A percentile compares a stretch with the other conserved stretches of the same genome.
Conservation (phyloP, 1,284 basidiomycete genomes). For the Vanrija sp. region DNA sequence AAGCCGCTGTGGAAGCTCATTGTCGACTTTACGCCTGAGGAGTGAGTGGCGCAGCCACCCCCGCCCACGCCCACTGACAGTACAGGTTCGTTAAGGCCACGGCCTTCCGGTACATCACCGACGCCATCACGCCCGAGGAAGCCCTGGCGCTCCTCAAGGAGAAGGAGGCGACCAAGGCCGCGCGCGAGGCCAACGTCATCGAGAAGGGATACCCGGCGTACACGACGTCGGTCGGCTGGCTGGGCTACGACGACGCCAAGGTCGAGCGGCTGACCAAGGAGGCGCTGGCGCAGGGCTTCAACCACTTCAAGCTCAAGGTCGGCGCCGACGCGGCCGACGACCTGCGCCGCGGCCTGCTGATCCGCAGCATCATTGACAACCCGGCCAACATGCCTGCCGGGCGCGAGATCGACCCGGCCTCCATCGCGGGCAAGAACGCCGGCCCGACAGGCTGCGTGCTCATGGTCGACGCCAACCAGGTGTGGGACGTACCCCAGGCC, state of each 20-base stretch:
- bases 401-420: conserved; percentile 60
- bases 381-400: conserved; percentile 53
- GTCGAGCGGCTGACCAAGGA: conserved; percentile 79
- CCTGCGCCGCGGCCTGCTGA: conserved; percentile 77
- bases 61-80: conserved; percentile 13
- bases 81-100: conserved; percentile 65
- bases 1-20: conserved; percentile 59
- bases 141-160: conserved; percentile 76
- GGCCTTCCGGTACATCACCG: conserved; percentile 88
- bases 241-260: conserved; percentile 88
- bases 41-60: conserved; percentile 41
- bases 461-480: conserved; percentile 95
- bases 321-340: conserved; percentile 78
- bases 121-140: conserved; percentile 86
- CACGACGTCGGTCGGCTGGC: conserved; percentile 90
- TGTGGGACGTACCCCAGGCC: conserved; percentile 91
- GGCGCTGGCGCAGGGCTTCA: conserved; percentile 80
- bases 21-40: conserved; percentile 61
- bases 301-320: conserved; percentile 97
- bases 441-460: conserved; percentile 88
- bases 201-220: conserved; percentile 80
- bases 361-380: conserved; percentile 91
- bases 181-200: conserved; percentile 68
- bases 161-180: conserved; percentile 70
- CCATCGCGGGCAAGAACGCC: conserved; percentile 80